A percentile compares a stretch with the other conserved stretches of the same genome.
These are phyloP conservation scores for Talaromyces atroroseus DNA, from an alignment of 2,329 filamentous ascomycete genomes.

Conservation along the genomic window DNA sequence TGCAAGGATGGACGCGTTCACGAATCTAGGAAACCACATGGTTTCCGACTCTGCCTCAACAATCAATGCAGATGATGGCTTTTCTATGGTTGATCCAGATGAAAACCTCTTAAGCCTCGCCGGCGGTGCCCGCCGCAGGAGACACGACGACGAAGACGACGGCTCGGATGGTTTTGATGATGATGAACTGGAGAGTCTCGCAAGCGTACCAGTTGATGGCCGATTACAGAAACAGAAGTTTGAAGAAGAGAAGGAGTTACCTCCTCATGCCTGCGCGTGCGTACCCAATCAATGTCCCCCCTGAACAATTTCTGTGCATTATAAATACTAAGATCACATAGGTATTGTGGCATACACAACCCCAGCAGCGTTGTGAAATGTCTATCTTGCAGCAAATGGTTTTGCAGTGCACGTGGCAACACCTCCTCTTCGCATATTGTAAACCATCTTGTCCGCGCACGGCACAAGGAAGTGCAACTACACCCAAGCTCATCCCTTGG, in stretches of 20 bases:
- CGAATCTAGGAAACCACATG: slow-evolving; percentile 78
- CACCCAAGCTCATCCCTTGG: slow-evolving; percentile 89
- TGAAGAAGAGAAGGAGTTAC: slow-evolving; percentile 86
- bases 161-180: slow-evolving; percentile 78
- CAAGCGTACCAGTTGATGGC: slow-evolving; percentile 74
- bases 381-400: slow-evolving; percentile 94
- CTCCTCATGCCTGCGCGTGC: slow-evolving; percentile 92
- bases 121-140: slow-evolving; percentile 54
- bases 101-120: slow-evolving; percentile 68
- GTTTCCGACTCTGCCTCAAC: slow-evolving; percentile 77
- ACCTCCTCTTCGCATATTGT: slow-evolving; percentile 96
- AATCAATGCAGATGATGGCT: slow-evolving; percentile 82
- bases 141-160: slow-evolving; percentile 84
- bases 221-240: slow-evolving; percentile 56
- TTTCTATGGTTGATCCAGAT: slow-evolving; percentile 67
- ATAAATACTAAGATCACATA: slow-evolving; percentile 32
- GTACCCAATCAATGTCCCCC: slow-evolving; percentile 33
- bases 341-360: slow-evolving; percentile 96
- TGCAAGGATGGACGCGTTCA: slow-evolving; percentile 63
- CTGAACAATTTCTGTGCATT: not conserved
- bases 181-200: slow-evolving; percentile 70
- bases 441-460: slow-evolving; percentile 92
- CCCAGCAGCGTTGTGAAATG: slow-evolving; percentile 95
- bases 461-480: slow-evolving; percentile 97
- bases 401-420: slow-evolving; percentile 95